Conservation (phyloP, 1,139 yeast genomes). For the Pichia sp. region DNA sequence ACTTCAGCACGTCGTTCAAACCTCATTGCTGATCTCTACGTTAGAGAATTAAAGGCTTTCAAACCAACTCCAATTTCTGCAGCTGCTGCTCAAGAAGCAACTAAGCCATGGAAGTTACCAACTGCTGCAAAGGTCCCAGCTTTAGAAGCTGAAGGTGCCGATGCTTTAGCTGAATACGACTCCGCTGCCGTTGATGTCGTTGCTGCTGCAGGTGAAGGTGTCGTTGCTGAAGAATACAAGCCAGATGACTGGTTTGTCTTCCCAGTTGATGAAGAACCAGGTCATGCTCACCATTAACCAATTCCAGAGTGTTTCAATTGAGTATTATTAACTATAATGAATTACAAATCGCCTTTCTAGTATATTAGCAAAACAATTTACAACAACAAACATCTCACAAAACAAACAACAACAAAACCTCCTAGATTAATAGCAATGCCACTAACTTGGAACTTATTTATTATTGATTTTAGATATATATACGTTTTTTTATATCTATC, state of each 20-base stretch:
- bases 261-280: conserved; percentile 70
- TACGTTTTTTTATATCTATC: conserved; percentile 10
- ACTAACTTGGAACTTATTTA: conserved; percentile 1
- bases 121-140: conserved; percentile 70
- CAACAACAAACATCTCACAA: too few relatives aligned
- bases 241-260: conserved; percentile 81
- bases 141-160: conserved; percentile 68
- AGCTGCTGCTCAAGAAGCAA: conserved; percentile 74
- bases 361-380: neutral
- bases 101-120: conserved; percentile 81
- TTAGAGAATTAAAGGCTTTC: conserved; percentile 83
- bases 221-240: conserved; percentile 32
- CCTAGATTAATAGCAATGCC: neutral
- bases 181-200: conserved; percentile 71
- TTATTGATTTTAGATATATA: conserved; percentile 14
- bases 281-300: conserved; percentile 32
- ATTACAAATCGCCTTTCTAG: neutral
- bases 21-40: conserved; percentile 81
- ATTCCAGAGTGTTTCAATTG: neutral
- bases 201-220: conserved; percentile 42
- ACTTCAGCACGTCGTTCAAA: conserved; percentile 40
- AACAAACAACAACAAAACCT: conserved; percentile 1
- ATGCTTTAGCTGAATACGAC: conserved; percentile 75
- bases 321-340: too few relatives aligned
- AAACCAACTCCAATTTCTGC: conserved; percentile 78